Evolutionary conservation across 2,329 filamentous ascomycete genomes (phyloP).

Genomic region (Blumeria hordei): DNA sequence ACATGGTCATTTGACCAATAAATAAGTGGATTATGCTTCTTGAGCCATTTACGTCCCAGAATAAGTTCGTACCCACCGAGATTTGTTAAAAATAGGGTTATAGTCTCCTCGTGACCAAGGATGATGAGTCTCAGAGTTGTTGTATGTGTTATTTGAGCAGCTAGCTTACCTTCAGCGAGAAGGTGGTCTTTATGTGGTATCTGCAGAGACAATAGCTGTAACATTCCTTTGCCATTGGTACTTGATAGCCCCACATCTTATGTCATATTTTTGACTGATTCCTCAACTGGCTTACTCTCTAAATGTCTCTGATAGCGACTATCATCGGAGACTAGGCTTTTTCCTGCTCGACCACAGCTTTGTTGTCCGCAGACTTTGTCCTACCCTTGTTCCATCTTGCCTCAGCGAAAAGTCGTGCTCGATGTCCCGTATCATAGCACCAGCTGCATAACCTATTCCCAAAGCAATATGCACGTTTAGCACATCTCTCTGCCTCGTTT

Average conservation of each 20-base stretch:
- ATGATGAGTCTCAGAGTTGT: background rate
- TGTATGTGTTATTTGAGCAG: background rate
- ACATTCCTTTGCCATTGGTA: background rate
- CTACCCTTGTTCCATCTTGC: background rate
- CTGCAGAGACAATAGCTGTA: background rate
- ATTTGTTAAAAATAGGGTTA: background rate
- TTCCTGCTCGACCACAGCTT: background rate
- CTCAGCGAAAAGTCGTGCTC: background rate
- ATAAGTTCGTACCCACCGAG: background rate
- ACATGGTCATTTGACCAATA: background rate
- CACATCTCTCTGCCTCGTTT: background rate
- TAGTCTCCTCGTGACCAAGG: background rate
- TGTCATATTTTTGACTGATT: background rate
- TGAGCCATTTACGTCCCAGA: background rate
- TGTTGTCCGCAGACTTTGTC: background rate
- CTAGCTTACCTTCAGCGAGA: background rate
- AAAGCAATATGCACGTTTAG: background rate
- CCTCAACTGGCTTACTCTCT: background rate
- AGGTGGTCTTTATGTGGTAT: constrained; percentile 1
- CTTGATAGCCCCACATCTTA: background rate
- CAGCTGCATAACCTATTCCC: background rate
- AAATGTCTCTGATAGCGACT: background rate
- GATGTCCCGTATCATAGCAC: background rate
- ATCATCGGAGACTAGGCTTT: background rate
- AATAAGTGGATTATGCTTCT: background rate